These are phyloP conservation scores for Starmerella apicola DNA, from an alignment of 805 yeast species.

Conservation along the genomic window DNA sequence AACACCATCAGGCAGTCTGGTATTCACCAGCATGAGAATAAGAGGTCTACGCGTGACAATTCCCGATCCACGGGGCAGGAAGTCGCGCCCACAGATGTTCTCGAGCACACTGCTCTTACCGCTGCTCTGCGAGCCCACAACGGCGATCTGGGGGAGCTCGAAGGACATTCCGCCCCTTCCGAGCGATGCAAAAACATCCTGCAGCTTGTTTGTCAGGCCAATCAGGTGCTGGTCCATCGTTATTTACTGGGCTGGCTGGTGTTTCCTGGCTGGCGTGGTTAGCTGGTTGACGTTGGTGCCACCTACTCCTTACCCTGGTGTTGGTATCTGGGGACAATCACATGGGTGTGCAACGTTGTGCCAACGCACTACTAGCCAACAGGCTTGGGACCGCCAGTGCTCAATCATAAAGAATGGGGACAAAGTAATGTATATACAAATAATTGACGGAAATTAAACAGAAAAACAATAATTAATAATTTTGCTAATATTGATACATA, in stretches of 20 bases:
- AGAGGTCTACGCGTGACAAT: constrained; percentile 84
- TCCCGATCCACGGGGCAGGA: constrained; percentile 85
- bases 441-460: too few species aligned
- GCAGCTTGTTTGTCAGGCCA: constrained; percentile 71
- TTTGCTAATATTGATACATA: too few species aligned
- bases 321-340: neutral
- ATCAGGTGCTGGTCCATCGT: constrained; percentile 62
- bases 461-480: too few species aligned
- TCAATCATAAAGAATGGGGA: too few species aligned
- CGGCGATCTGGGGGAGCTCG: constrained; percentile 89
- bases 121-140: constrained; percentile 81
- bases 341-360: too few species aligned
- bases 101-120: constrained; percentile 86
- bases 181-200: constrained; percentile 93
- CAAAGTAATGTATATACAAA: too few species aligned
- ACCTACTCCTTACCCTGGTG: neutral
- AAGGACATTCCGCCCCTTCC: constrained; percentile 92
- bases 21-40: constrained; percentile 64
- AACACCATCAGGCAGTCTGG: constrained; percentile 23
- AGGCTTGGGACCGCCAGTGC: too few species aligned
- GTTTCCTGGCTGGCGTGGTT: too few species aligned
- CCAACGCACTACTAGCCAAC: too few species aligned
- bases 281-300: too few species aligned
- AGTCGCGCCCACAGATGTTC: constrained; percentile 83
- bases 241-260: too few species aligned